phyloP scores from a whole-genome alignment of 1,284 basidiomycete genomes.

The Austropuccinia psidii region DNA sequence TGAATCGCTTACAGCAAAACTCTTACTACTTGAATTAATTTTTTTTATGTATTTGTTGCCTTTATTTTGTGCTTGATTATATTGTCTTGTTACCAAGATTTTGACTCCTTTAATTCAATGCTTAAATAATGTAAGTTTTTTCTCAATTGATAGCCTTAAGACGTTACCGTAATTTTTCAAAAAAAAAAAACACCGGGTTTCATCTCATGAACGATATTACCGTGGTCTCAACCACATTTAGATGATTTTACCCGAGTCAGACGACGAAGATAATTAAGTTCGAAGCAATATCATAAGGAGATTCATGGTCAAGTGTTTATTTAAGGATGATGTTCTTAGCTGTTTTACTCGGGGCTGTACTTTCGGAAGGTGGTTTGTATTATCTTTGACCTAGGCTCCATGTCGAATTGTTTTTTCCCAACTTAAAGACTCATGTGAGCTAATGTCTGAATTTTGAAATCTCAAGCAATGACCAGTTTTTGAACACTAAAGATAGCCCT shows the following conservation, averaged over 20 bases:
- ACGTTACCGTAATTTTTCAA: neutral
- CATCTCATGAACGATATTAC: too few relatives aligned
- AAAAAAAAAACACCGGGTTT: neutral
- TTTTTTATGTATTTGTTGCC: neutral
- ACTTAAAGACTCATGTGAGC: too few relatives aligned
- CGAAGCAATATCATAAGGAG: neutral
- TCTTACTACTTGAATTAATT: neutral
- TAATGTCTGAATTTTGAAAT: too few relatives aligned
- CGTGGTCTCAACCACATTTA: too few relatives aligned
- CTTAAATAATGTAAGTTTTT: conserved; percentile 13
- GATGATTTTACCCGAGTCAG: conserved; percentile 14
- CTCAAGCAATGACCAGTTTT: too few relatives aligned
- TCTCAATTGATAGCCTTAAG: neutral
- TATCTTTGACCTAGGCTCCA: too few relatives aligned
- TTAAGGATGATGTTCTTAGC: neutral
- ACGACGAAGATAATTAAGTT: conserved; percentile 3
- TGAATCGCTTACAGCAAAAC: too few relatives aligned
- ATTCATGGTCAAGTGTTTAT: neutral
- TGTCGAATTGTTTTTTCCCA: too few relatives aligned
- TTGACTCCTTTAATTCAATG: conserved; percentile 15
- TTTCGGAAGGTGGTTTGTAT: too few relatives aligned
- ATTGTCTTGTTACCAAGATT: neutral
- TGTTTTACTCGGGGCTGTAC: too few relatives aligned
- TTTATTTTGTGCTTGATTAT: neutral
- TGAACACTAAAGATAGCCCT: too few relatives aligned